phyloP scores from a whole-genome alignment of 768 basidiomycete species.

The Boletus rex-veris region DNA sequence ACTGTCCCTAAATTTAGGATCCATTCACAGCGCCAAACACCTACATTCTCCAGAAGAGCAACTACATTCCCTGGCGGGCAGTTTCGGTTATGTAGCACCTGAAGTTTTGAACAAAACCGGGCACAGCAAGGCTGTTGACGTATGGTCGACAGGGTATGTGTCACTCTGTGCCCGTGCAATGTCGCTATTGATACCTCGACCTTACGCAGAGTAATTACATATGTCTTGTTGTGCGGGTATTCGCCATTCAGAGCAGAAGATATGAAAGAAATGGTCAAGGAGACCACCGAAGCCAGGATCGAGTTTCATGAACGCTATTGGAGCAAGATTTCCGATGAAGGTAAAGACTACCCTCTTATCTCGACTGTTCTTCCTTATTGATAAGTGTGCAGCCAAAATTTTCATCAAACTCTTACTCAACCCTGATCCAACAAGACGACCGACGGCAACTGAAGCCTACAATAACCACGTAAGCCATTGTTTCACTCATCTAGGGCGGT shows the following conservation, averaged over 20 bases:
- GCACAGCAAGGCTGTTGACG: constrained; percentile 89
- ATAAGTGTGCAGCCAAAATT: constrained; percentile 58
- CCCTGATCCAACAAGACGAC: constrained; percentile 66
- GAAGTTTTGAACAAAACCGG: constrained; percentile 79
- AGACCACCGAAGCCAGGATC: constrained; percentile 82
- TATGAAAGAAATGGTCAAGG: constrained; percentile 65
- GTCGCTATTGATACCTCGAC: not conserved
- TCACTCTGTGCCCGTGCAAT: not conserved
- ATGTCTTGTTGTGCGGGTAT: constrained; percentile 93
- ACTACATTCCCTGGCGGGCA: constrained; percentile 70
- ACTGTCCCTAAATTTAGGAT: not conserved
- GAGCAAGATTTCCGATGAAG: constrained; percentile 81
- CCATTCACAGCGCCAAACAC: constrained; percentile 69
- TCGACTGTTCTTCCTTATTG: not conserved
- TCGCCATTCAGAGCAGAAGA: constrained; percentile 90
- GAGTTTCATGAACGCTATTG: constrained; percentile 95
- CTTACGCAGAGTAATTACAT: constrained; percentile 76
- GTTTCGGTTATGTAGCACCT: constrained; percentile 89
- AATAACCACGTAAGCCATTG: constrained; percentile 52
- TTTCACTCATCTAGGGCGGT: not conserved
- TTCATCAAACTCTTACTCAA: constrained; percentile 75
- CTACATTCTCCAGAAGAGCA: constrained; percentile 68
- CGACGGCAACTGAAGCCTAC: constrained; percentile 70
- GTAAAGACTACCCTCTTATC: constrained; percentile 35
- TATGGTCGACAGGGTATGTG: constrained; percentile 88